Evolutionary conservation across 2,329 filamentous ascomycete genomes (phyloP).

Genomic region (Monosporascus sp.): DNA sequence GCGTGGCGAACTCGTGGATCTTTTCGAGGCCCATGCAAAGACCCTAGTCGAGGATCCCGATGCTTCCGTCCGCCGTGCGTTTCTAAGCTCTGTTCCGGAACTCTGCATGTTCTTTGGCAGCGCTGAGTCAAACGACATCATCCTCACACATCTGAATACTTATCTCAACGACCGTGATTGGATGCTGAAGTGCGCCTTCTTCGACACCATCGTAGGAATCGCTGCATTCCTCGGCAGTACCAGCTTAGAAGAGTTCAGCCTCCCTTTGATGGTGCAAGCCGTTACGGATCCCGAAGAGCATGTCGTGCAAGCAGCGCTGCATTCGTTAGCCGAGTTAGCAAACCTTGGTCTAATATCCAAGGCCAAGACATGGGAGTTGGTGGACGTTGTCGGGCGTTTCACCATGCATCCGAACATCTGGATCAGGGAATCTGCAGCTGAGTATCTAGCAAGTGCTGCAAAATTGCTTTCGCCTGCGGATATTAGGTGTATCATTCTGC

Average conservation of each 20-base stretch:
- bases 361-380: conserved; percentile 78
- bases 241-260: conserved; percentile 88
- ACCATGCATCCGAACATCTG: conserved; percentile 91
- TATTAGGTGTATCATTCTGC: conserved; percentile 74
- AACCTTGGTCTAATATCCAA: conserved; percentile 82
- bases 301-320: conserved; percentile 84
- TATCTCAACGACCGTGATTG: conserved; percentile 96
- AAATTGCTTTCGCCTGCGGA: conserved; percentile 75
- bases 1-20: conserved; percentile 72
- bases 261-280: conserved; percentile 93
- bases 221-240: conserved; percentile 84
- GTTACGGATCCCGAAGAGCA: conserved; percentile 89
- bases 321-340: conserved; percentile 83
- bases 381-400: conserved; percentile 77
- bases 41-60: conserved; percentile 82
- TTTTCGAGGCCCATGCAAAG: conserved; percentile 87
- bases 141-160: conserved; percentile 91
- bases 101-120: conserved; percentile 94
- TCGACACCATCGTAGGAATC: conserved; percentile 90
- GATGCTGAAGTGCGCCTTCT: conserved; percentile 94
- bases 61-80: conserved; percentile 80
- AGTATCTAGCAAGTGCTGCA: conserved; percentile 74
- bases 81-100: conserved; percentile 84
- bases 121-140: conserved; percentile 88
- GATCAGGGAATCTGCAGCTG: conserved; percentile 84